phyloP scores from a whole-genome alignment of 805 yeast genomes.

The Wickerhamomyces pijperi region DNA sequence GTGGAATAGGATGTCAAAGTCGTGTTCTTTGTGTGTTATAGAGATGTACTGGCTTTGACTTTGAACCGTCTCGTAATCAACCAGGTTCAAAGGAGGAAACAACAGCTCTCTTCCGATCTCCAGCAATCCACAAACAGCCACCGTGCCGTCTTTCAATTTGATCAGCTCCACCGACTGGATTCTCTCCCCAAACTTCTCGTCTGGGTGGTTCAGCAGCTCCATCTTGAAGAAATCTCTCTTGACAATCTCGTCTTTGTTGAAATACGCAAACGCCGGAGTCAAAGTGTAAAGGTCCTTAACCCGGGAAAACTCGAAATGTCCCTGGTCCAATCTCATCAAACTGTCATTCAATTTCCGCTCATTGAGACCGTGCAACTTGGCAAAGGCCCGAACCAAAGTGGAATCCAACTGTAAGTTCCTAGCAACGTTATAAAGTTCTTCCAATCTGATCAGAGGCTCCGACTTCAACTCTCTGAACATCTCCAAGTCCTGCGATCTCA shows the following conservation, averaged over 20 bases:
- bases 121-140: slow-evolving; percentile 15
- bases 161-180: slow-evolving; percentile 13
- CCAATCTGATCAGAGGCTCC: slow-evolving; percentile 8
- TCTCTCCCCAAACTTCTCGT: no score
- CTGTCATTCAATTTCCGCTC: not conserved
- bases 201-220: slow-evolving; percentile 4
- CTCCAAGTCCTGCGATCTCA: slow-evolving; percentile 5
- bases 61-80: not conserved
- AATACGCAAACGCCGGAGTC: slow-evolving; percentile 9
- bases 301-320: slow-evolving; percentile 9
- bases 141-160: slow-evolving; percentile 6
- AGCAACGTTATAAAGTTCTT: not conserved
- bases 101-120: slow-evolving; percentile 15
- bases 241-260: slow-evolving; percentile 9
- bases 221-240: slow-evolving; percentile 18
- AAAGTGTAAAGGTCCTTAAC: slow-evolving; percentile 8
- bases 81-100: slow-evolving; percentile 13
- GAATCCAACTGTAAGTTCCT: not conserved
- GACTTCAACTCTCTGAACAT: slow-evolving; percentile 7
- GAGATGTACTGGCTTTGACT: not conserved
- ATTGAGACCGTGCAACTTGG: not conserved
- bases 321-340: not conserved
- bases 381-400: not conserved
- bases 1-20: no score
- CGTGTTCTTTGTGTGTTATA: not conserved